phyloP scores from a whole-genome alignment of 1,139 yeast genomes.

The Taphrina flavorubra region DNA sequence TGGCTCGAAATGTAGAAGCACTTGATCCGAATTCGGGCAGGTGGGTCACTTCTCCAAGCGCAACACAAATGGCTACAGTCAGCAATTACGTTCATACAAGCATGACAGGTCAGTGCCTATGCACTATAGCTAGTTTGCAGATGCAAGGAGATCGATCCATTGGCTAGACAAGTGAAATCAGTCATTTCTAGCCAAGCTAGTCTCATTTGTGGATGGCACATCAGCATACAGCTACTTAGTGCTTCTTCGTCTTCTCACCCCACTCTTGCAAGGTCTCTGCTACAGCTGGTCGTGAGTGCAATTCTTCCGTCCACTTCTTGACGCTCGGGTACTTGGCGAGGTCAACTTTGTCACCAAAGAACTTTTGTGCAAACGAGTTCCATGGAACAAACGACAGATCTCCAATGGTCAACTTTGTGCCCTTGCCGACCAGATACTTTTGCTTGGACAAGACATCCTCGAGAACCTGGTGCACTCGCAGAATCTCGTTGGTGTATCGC shows the following conservation, averaged over 20 bases:
- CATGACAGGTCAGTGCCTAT: too few species aligned
- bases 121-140: too few species aligned
- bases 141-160: too few species aligned
- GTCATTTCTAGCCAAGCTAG: background rate
- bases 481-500: conserved; percentile 88
- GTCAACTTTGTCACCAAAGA: conserved; percentile 34
- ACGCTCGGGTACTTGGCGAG: conserved; percentile 26
- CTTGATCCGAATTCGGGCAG: background rate
- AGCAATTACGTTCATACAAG: too few species aligned
- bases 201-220: background rate
- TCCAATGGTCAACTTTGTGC: conserved; percentile 38
- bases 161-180: too few species aligned
- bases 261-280: conserved; percentile 27
- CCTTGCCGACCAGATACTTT: conserved; percentile 61
- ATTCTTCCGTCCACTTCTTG: conserved; percentile 33
- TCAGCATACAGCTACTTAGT: background rate
- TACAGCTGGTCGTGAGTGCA: conserved; percentile 30
- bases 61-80: background rate
- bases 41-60: background rate
- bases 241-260: conserved; percentile 14
- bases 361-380: conserved; percentile 27
- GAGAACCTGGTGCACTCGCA: conserved; percentile 90
- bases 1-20: background rate
- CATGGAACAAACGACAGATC: conserved; percentile 43
- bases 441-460: conserved; percentile 95